These are phyloP conservation scores for Hansenula sp. DNA, from an alignment of 1,139 yeast genomes.

Conservation along the genomic window DNA sequence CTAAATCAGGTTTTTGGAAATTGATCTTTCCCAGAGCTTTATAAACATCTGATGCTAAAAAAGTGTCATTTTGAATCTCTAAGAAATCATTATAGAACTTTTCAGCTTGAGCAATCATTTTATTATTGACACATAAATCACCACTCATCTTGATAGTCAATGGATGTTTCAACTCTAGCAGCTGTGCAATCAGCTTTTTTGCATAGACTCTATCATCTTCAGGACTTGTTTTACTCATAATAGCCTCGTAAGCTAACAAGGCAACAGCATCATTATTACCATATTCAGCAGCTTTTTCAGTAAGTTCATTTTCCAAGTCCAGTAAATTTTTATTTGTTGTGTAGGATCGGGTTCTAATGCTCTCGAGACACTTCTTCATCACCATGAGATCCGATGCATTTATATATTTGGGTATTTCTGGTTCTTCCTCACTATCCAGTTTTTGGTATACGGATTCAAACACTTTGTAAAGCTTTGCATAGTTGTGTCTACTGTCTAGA, in stretches of 20 bases:
- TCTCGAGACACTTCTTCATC: slow-evolving; percentile 63
- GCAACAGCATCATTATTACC: slow-evolving; percentile 83
- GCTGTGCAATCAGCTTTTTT: slow-evolving; percentile 50
- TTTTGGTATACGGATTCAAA: slow-evolving; percentile 45
- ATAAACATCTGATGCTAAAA: slow-evolving; percentile 69
- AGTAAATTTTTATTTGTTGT: slow-evolving; percentile 51
- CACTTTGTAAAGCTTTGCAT: slow-evolving; percentile 48
- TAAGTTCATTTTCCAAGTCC: slow-evolving; percentile 60
- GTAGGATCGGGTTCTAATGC: slow-evolving; percentile 56
- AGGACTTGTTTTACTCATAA: slow-evolving; percentile 26
- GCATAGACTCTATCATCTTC: slow-evolving; percentile 62
- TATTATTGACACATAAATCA: slow-evolving; percentile 54
- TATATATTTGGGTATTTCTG: slow-evolving; percentile 40
- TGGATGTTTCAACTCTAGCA: slow-evolving; percentile 64
- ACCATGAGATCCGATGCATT: slow-evolving; percentile 57
- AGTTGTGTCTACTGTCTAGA: slow-evolving; percentile 53
- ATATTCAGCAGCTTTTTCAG: slow-evolving; percentile 78
- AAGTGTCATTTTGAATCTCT: slow-evolving; percentile 47
- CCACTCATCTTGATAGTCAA: slow-evolving; percentile 70
- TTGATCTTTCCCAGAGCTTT: slow-evolving; percentile 64
- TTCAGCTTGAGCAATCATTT: slow-evolving; percentile 46
- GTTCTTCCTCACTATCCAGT: slow-evolving; percentile 31
- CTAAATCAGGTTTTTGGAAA: slow-evolving; percentile 49
- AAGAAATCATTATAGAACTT: slow-evolving; percentile 59
- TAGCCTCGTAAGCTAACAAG: slow-evolving; percentile 59